Conservation (phyloP, 2,329 filamentous ascomycete genomes). For the Xylariaceae sp. region DNA sequence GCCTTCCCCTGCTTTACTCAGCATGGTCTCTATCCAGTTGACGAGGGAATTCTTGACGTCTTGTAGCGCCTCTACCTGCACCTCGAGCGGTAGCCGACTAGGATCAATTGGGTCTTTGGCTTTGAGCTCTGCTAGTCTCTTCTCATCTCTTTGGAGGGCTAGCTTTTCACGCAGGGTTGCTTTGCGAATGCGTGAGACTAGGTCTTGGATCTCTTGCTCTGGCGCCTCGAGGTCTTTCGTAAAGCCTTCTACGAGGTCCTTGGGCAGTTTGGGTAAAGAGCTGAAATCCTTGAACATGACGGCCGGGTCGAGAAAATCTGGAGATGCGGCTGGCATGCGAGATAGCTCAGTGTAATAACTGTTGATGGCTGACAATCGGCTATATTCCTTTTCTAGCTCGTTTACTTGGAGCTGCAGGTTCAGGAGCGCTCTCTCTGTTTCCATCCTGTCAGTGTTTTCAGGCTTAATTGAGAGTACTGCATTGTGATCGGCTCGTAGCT, state of each 20-base stretch:
- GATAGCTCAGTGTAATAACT: constrained; percentile 49
- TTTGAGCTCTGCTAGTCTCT: constrained; percentile 49
- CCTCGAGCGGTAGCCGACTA: constrained; percentile 33
- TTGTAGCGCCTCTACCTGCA: constrained; percentile 53
- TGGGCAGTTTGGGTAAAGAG: constrained; percentile 50
- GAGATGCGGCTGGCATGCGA: constrained; percentile 50
- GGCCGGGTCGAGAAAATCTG: constrained; percentile 49
- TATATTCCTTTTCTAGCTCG: constrained; percentile 50
- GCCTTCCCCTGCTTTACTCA: constrained; percentile 49
- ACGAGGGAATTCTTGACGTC: constrained; percentile 60
- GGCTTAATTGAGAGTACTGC: constrained; percentile 16
- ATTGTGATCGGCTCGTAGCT: constrained; percentile 32
- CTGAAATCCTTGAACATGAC: constrained; percentile 45
- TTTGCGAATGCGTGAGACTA: constrained; percentile 55
- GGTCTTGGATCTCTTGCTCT: constrained; percentile 43
- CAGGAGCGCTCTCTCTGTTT: constrained; percentile 33
- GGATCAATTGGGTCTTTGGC: constrained; percentile 37
- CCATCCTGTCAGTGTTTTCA: constrained; percentile 20
- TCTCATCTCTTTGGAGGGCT: constrained; percentile 54
- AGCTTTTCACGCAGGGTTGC: constrained; percentile 58
- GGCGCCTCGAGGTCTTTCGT: constrained; percentile 39
- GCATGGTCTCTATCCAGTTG: constrained; percentile 62
- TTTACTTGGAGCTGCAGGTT: constrained; percentile 51
- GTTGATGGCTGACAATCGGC: constrained; percentile 49
- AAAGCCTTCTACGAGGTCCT: constrained; percentile 50